Percentiles rank a stretch among this genome's conserved stretches.
phyloP scores from a whole-genome alignment of 1,284 basidiomycete species.

The Tilletia indica region DNA sequence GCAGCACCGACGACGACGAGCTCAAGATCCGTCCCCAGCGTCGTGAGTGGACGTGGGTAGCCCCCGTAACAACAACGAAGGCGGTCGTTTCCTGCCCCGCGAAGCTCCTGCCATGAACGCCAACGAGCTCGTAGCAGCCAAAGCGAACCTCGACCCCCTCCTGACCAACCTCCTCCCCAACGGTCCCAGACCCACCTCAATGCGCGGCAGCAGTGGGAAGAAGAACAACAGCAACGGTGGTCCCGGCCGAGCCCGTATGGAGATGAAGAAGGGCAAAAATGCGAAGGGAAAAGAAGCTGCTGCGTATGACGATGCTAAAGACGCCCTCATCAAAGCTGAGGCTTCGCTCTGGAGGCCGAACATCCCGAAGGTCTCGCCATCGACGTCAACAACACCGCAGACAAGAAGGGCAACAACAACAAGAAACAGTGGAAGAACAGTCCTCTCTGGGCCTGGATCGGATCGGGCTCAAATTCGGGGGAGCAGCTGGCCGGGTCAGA shows the following conservation, averaged over 20 bases:
- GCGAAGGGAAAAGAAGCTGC: neutral
- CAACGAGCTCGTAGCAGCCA: neutral
- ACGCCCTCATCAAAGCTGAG: conserved; percentile 7
- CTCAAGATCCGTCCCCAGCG: neutral
- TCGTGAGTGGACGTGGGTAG: conserved; percentile 9
- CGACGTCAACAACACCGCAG: neutral
- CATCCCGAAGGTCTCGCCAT: neutral
- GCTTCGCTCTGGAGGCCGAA: conserved; percentile 8
- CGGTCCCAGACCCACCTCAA: neutral
- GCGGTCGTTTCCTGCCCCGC: neutral
- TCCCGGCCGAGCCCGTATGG: neutral
- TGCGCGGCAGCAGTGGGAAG: neutral
- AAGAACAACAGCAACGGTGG: neutral
- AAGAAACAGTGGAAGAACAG: neutral
- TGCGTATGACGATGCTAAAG: neutral
- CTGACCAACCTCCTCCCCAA: neutral
- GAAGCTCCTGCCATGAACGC: neutral
- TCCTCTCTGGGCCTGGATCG: conserved; percentile 10
- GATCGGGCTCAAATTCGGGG: neutral
- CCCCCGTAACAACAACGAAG: neutral
- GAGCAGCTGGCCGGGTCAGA: too few species aligned
- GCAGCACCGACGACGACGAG: neutral
- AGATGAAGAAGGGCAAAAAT: neutral
- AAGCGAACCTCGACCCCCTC: neutral
- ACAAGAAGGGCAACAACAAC: neutral